Conservation (phyloP, 75 land plant species). For the Pinus taeda region DNA sequence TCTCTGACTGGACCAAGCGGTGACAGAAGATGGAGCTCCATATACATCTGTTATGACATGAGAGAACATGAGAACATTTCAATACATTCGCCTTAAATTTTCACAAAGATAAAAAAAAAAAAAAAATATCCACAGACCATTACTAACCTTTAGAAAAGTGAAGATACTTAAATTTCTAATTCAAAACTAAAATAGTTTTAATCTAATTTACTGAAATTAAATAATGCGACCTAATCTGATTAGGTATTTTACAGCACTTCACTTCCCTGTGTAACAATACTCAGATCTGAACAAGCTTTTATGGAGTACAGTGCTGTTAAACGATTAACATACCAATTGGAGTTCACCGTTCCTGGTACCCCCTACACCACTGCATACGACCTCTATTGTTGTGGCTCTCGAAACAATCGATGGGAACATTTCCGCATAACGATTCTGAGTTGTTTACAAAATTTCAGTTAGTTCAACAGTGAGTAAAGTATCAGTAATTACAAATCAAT, state of each 20-base stretch:
- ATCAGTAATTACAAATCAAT: background rate
- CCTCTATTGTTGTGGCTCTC: conserved; percentile 14
- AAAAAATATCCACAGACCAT: no score
- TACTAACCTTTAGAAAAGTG: no score
- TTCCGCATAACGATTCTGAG: conserved; percentile 18
- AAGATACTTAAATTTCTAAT: no score
- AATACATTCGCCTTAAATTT: background rate
- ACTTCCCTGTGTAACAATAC: no score
- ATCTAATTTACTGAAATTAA: no score
- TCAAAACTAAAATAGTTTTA: no score
- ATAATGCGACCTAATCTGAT: no score
- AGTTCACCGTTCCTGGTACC: conserved; percentile 8
- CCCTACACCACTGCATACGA: conserved; percentile 6
- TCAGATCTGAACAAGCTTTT: no score
- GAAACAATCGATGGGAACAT: conserved; percentile 15
- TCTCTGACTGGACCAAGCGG: conserved; percentile 25
- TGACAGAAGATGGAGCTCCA: conserved; percentile 32
- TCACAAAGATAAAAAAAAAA: no score
- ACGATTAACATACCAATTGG: conserved; percentile 19
- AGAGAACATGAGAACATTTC: no score
- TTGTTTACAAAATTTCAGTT: background rate
- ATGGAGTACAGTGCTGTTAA: background rate
- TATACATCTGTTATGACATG: conserved; percentile 17
- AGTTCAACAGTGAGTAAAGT: background rate
- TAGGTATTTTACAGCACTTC: no score